Evolutionary conservation across 768 basidiomycete genomes (phyloP), one percentile per base, ranked within the genome.

Genomic region (Tubosaeta sp.): DNA sequence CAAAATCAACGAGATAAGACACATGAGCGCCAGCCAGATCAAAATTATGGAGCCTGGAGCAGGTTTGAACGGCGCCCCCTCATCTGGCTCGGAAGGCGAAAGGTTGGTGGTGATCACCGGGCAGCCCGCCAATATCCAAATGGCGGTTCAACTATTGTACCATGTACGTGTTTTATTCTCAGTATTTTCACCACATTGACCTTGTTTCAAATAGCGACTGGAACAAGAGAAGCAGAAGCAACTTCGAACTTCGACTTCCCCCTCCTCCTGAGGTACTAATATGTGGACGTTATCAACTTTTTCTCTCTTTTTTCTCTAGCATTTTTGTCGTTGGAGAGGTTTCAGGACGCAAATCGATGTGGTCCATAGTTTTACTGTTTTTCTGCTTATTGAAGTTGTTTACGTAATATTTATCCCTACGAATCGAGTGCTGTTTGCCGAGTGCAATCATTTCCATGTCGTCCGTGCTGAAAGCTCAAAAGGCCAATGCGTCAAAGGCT

Each of bases 21-120:
- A 92, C 57, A 88, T 92, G 82, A 94, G 91, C 56, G 87, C 87
- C 24, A 95, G 94, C 69, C 87, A 94, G 62, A 97, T 99, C 70
- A 93, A 96, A 72, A 97, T 99, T 48, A 96, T 95, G 87, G 96
- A 99, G 61, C 94, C 95, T 30, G 94, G 93, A 44, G 90, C 90
- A 11, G 82, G 83, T 16, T 69, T 82, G 62, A 83, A 84, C 50
- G 87, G 86, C 14, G 83, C 81, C 18, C 83, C 88, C 22, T 81
- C 79, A 1, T 78, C 85, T 2, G 87, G 86, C 30, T 81, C 83
- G 29, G 90, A 94, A 61, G 88, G 89, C 40, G 94, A 97, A 70
- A 73, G 95, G 60, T 68, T 99, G 65, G 95, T 99, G 7, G 94
- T 94, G 44, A 97, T 99, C 62, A 96, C 94, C 18, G 96, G 96